Evolutionary conservation across 345 rosid genomes (phyloP).

Genomic region (Corchorus olitorius): DNA sequence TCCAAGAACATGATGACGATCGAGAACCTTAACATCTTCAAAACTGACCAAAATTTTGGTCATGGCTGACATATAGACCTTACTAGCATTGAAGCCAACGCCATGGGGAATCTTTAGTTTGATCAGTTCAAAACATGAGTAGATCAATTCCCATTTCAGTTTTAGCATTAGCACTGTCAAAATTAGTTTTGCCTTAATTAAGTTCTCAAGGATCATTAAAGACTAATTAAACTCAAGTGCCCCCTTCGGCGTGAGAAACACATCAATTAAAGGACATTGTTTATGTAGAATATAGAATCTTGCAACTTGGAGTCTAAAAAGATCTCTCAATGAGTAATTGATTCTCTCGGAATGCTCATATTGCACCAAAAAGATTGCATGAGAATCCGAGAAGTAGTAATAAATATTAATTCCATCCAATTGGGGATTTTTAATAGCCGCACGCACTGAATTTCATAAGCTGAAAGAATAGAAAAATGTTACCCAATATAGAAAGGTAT

Average conservation of each 20-base stretch:
- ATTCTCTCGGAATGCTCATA: background rate
- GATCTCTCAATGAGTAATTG: background rate
- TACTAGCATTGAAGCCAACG: background rate
- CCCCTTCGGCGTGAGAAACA: too few relatives aligned
- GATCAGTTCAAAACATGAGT: background rate
- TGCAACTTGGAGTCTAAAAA: background rate
- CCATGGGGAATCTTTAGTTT: background rate
- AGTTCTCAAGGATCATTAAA: too few relatives aligned
- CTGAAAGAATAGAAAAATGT: background rate
- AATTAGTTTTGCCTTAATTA: too few relatives aligned
- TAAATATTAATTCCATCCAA: background rate
- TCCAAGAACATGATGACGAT: background rate
- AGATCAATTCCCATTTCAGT: background rate
- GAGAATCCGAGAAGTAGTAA: too few relatives aligned
- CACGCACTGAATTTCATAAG: conserved; percentile 17
- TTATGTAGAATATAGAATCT: background rate
- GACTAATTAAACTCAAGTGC: too few relatives aligned
- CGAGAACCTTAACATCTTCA: background rate
- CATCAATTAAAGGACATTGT: background rate
- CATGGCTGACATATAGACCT: too few relatives aligned
- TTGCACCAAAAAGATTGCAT: background rate
- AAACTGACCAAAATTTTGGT: background rate
- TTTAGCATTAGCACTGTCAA: background rate
- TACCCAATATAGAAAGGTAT: background rate
- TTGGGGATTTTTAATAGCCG: background rate